phyloP scores from a whole-genome alignment of 2,329 filamentous ascomycete genomes.

The Pseudogymnoascus sp. region DNA sequence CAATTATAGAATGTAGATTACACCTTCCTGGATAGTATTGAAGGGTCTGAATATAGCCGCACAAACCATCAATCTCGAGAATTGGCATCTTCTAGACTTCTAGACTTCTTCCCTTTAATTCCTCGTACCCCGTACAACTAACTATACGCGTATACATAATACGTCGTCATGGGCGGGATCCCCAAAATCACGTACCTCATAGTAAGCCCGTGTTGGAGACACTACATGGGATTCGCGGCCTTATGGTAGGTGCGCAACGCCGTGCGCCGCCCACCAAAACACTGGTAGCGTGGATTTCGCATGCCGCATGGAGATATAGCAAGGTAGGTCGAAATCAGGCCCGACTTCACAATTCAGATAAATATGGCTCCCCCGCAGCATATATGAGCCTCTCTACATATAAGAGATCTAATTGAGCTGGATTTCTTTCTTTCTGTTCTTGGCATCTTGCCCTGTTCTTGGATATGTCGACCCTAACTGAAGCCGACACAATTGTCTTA shows the following conservation, averaged over 20 bases:
- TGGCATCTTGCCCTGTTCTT: neutral
- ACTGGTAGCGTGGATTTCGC: neutral
- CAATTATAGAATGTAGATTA: neutral
- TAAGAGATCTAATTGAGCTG: neutral
- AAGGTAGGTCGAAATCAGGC: slow-evolving; percentile 1
- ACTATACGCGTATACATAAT: neutral
- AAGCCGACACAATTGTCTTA: slow-evolving; percentile 5
- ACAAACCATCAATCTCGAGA: neutral
- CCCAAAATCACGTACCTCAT: neutral
- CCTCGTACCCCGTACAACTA: neutral
- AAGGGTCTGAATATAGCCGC: neutral
- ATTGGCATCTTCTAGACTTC: neutral
- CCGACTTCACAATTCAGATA: neutral
- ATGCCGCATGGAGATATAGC: neutral
- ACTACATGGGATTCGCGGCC: slow-evolving; percentile 4
- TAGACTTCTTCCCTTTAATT: neutral
- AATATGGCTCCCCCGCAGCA: neutral
- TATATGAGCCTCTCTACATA: neutral
- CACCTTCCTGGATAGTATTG: slow-evolving; percentile 1
- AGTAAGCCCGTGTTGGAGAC: neutral
- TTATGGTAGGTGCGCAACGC: neutral
- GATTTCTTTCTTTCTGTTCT: neutral
- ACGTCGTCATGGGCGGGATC: neutral
- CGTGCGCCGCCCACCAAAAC: neutral
- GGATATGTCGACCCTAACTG: slow-evolving; percentile 4